Percentiles rank a stretch among this genome's conserved stretches.
These are phyloP conservation scores for Penicillium sp. DNA, from an alignment of 2,329 filamentous ascomycete species.

Conservation along the genomic window DNA sequence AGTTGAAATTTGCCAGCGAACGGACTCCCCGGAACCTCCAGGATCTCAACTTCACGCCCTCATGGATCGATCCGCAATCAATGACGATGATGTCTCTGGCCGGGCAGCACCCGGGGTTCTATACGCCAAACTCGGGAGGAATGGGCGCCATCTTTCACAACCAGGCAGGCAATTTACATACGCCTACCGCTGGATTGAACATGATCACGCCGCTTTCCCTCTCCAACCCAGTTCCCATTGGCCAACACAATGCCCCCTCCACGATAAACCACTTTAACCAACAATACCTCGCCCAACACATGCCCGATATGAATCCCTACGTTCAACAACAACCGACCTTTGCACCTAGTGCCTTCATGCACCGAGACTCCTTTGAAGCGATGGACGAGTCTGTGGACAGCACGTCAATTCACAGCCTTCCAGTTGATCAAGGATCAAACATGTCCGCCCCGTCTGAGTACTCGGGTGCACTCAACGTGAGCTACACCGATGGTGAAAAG, in stretches of 20 bases:
- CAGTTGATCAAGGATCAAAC: slow-evolving; percentile 58
- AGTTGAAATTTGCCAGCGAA: slow-evolving; percentile 71
- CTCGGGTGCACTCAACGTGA: slow-evolving; percentile 30
- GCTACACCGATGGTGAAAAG: slow-evolving; percentile 55
- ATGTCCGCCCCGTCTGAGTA: slow-evolving; percentile 43
- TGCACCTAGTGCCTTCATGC: slow-evolving; percentile 77
- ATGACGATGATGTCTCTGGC: slow-evolving; percentile 78
- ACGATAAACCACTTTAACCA: slow-evolving; percentile 67
- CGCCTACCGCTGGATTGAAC: slow-evolving; percentile 71
- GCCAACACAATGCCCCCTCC: slow-evolving; percentile 63
- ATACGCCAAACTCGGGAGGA: slow-evolving; percentile 82
- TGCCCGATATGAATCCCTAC: slow-evolving; percentile 72
- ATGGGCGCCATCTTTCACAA: slow-evolving; percentile 76
- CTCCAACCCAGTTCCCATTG: slow-evolving; percentile 66
- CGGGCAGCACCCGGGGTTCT: slow-evolving; percentile 79
- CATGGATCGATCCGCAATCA: slow-evolving; percentile 81
- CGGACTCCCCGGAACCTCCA: slow-evolving; percentile 77
- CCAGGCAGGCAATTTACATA: slow-evolving; percentile 84
- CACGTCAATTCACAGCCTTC: slow-evolving; percentile 63
- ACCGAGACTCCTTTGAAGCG: slow-evolving; percentile 79
- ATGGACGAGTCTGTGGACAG: slow-evolving; percentile 70
- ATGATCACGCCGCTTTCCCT: slow-evolving; percentile 82
- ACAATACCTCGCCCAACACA: slow-evolving; percentile 58
- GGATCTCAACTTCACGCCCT: slow-evolving; percentile 89
- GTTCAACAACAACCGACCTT: slow-evolving; percentile 59